Evolutionary conservation across 2,329 filamentous ascomycete genomes (phyloP).

Genomic region (Arthroderma sp.): DNA sequence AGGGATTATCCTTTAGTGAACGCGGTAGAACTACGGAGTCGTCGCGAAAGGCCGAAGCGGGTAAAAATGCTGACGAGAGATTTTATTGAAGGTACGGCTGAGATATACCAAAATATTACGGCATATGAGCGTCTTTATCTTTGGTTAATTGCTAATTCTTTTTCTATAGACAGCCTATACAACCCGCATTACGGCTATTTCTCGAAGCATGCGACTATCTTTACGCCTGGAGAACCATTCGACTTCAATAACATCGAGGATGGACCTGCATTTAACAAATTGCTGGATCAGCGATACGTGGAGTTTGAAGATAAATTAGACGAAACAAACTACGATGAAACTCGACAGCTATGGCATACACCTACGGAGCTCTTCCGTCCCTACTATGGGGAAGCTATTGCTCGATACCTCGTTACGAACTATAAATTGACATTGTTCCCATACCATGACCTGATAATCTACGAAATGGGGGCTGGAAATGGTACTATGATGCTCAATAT

Average conservation of each 20-base stretch:
- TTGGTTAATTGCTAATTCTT: slow-evolving; percentile 3
- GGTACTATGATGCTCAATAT: slow-evolving; percentile 98
- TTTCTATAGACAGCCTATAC: slow-evolving; percentile 66
- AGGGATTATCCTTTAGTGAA: slow-evolving; percentile 73
- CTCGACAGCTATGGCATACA: slow-evolving; percentile 93
- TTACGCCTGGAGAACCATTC: slow-evolving; percentile 83
- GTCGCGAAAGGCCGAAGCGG: slow-evolving; percentile 64
- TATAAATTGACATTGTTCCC: slow-evolving; percentile 91
- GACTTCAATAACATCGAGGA: slow-evolving; percentile 70
- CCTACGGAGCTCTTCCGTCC: slow-evolving; percentile 94
- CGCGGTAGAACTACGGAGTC: slow-evolving; percentile 59
- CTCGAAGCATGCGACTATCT: slow-evolving; percentile 91
- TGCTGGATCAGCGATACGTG: slow-evolving; percentile 68
- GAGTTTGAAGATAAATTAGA: slow-evolving; percentile 86
- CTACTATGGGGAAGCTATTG: slow-evolving; percentile 93
- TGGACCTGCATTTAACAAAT: slow-evolving; percentile 69
- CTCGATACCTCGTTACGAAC: slow-evolving; percentile 89
- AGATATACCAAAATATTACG: too few species aligned
- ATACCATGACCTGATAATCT: slow-evolving; percentile 93
- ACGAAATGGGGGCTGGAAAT: slow-evolving; percentile 96
- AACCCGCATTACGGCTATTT: slow-evolving; percentile 95
- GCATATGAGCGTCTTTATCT: too few species aligned
- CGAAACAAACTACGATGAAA: slow-evolving; percentile 54
- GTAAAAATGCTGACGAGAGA: slow-evolving; percentile 97
- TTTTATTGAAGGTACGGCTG: slow-evolving; percentile 72